Evolutionary conservation across 192 early-diverging fungal species (phyloP).

Genomic region (Backusella australiensis): DNA sequence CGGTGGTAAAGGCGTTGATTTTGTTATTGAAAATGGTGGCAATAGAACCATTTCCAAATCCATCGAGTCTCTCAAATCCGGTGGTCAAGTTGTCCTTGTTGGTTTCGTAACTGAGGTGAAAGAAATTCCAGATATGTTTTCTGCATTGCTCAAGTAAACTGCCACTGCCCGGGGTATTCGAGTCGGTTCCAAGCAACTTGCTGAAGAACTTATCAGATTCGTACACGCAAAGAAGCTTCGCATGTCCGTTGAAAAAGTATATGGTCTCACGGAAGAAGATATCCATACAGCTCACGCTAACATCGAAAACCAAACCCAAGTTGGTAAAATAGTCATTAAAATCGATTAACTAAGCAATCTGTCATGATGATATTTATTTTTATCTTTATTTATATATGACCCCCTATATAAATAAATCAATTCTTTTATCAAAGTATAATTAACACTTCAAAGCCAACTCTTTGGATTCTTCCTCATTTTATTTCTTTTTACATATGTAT

Average conservation of each 20-base stretch:
- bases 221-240: constrained; percentile 12
- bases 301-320: background rate
- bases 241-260: background rate
- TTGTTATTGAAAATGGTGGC: constrained; percentile 22
- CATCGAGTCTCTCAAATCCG: background rate
- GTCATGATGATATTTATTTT: too few relatives aligned
- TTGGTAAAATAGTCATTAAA: constrained; percentile 18
- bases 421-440: too few relatives aligned
- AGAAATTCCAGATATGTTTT: background rate
- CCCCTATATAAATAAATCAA: too few relatives aligned
- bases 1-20: background rate
- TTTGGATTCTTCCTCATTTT: too few relatives aligned
- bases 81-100: constrained; percentile 5
- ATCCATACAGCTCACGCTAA: constrained; percentile 8
- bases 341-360: background rate
- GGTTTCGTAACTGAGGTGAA: constrained; percentile 12
- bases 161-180: constrained; percentile 7
- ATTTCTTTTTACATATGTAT: too few relatives aligned
- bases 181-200: constrained; percentile 16
- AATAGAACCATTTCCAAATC: constrained; percentile 17
- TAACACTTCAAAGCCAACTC: too few relatives aligned
- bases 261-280: background rate
- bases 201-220: constrained; percentile 14
- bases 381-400: too few relatives aligned
- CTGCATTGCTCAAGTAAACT: background rate